Evolutionary conservation across 768 basidiomycete genomes (phyloP), one percentile per base, ranked within the genome.

Genomic region (Boletus bicolor): DNA sequence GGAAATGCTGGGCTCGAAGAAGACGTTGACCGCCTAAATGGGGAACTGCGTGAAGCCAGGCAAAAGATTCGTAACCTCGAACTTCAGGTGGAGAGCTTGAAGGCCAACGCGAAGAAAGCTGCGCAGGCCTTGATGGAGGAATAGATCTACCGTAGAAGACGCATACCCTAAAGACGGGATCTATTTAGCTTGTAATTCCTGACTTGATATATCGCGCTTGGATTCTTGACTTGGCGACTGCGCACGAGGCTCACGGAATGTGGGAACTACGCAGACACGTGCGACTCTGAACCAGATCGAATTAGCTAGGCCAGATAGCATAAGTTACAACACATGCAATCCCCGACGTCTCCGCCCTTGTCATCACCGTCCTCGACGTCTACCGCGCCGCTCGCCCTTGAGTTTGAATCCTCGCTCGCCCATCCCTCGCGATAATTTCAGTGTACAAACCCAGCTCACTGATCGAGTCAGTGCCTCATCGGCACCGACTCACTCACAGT

Each of bases 61-160:
- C 84, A 86, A 71, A 83, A 88, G 75, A 93, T 95, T 51, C 78
- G 93, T 55, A 86, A 86, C 63, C 72, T 95, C 48, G 92, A 94
- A 73, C 68, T 93, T 55, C 88, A 91, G 73, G 82, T 93, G 19
- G 91, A 93, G 73, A 77, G 78, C 14, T 70, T 90, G 60, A 81
- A 81, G 55, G 84, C 85, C 17, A 93, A 92, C 64, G 88, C 90
- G 54, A 77, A 82, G 64, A 88, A 82, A 66, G 90, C 89, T 2
- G 86, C 87, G 12, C 82, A 87, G 67, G 76, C 86, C 37, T 68
- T 92, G 58, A 54, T 77, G 56, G 65, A 73, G 10, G 60, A 46
- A 43, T 68, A 63, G 55, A 55, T 49, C 7, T 53, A 52, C 7
- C 21, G 8, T 48, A 46, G 19, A 21, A n/a, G 15, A 46, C 34